A percentile compares a stretch with the other conserved stretches of the same genome.
phyloP scores from a whole-genome alignment of 2,329 filamentous ascomycete genomes.

The Trichocomaceae sp. region DNA sequence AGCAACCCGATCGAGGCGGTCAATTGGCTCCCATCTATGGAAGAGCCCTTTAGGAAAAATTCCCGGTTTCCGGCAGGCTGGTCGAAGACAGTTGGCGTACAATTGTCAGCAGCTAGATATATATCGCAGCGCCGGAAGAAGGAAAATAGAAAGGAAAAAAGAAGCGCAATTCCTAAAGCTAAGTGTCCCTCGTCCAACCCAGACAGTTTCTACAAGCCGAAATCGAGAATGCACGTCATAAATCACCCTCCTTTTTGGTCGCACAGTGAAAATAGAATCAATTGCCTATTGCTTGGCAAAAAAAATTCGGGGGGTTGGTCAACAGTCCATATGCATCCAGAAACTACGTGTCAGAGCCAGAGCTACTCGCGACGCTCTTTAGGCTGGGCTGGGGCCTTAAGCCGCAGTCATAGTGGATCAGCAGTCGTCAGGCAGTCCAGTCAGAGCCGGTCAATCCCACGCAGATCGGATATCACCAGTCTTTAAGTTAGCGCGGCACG shows the following conservation, averaged over 20 bases:
- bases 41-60: slow-evolving; percentile 1
- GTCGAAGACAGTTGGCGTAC: slow-evolving; percentile 9
- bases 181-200: slow-evolving; percentile 2
- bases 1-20: slow-evolving; percentile 9
- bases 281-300: slow-evolving; percentile 11
- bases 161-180: slow-evolving; percentile 6
- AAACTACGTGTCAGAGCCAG: slow-evolving; percentile 24
- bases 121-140: slow-evolving; percentile 5
- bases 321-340: slow-evolving; percentile 13
- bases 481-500: slow-evolving; percentile 15
- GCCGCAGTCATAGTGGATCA: slow-evolving; percentile 21
- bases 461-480: slow-evolving; percentile 16
- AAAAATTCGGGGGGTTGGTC: slow-evolving; percentile 13
- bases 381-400: slow-evolving; percentile 18
- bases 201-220: slow-evolving; percentile 8
- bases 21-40: slow-evolving; percentile 12
- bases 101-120: not conserved
- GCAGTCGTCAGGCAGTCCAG: slow-evolving; percentile 11
- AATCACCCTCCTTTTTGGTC: slow-evolving; percentile 3
- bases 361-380: slow-evolving; percentile 24
- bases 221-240: slow-evolving; percentile 16
- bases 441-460: slow-evolving; percentile 9
- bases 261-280: slow-evolving; percentile 10
- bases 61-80: slow-evolving; percentile 3
- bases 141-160: slow-evolving; percentile 1